Conservation (phyloP, 805 yeast species). For the Ogataea saltuana region DNA sequence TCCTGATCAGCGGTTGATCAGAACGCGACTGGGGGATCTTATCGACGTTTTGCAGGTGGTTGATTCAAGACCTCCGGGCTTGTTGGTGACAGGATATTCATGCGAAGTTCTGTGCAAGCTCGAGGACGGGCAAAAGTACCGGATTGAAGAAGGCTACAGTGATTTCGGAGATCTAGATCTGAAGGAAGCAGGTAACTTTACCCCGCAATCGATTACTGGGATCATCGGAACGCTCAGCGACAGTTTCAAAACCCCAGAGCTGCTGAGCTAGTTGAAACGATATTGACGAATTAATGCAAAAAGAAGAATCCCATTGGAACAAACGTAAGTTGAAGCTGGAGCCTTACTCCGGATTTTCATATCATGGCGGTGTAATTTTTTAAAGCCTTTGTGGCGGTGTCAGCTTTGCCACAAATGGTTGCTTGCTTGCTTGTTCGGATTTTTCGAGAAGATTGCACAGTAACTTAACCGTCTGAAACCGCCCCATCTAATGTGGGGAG, state of each 20-base stretch:
- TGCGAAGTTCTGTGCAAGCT: constrained; percentile 44
- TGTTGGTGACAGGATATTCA: constrained; percentile 77
- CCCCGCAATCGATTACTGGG: not conserved
- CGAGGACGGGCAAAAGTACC: constrained; percentile 22
- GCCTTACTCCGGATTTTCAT: too few relatives aligned
- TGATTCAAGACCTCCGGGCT: constrained; percentile 93
- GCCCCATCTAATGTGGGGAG: too few relatives aligned
- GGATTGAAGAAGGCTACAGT: constrained; percentile 29
- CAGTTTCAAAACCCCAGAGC: not conserved
- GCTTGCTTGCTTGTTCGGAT: too few relatives aligned
- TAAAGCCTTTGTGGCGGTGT: too few relatives aligned
- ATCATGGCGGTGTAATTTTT: too few relatives aligned
- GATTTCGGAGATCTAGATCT: constrained; percentile 5
- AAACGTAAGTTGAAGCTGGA: too few relatives aligned
- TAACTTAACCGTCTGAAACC: too few relatives aligned
- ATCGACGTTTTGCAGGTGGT: constrained; percentile 71
- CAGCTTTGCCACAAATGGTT: too few relatives aligned
- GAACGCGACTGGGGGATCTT: constrained; percentile 68
- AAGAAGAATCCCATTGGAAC: too few relatives aligned
- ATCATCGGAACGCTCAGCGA: constrained; percentile 9
- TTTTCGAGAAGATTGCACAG: too few relatives aligned
- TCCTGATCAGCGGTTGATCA: constrained; percentile 83
- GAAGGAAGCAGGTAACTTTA: not conserved
- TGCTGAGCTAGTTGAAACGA: too few relatives aligned
- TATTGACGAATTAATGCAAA: too few relatives aligned